phyloP scores from a whole-genome alignment of 106 monocot species.

The Triglochin maritima region DNA sequence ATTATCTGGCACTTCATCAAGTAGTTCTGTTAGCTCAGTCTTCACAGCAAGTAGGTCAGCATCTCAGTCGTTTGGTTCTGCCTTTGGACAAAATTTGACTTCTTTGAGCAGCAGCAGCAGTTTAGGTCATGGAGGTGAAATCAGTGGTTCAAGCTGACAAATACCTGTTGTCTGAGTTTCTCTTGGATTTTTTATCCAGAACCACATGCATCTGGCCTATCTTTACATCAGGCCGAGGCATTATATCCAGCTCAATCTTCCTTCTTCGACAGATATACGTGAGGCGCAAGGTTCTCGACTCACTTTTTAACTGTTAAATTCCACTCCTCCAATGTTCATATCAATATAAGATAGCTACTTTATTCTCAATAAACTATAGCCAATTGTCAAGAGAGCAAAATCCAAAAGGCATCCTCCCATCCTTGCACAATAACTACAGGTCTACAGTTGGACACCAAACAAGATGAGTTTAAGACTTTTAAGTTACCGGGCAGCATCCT shows the following conservation, averaged over 20 bases:
- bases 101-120: slow-evolving; percentile 19
- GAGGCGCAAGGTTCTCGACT: background rate
- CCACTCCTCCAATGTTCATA: slow-evolving; percentile 6
- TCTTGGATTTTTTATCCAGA: background rate
- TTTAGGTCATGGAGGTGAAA: slow-evolving; percentile 14
- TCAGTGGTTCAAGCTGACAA: slow-evolving; percentile 11
- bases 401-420: background rate
- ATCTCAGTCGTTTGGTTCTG: slow-evolving; percentile 15
- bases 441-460: background rate
- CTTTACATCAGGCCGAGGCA: background rate
- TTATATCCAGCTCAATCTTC: background rate
- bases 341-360: slow-evolving; percentile 1
- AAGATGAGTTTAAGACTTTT: background rate
- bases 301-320: background rate
- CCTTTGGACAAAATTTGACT: slow-evolving; percentile 17
- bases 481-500: background rate
- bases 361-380: slow-evolving; percentile 18
- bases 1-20: slow-evolving; percentile 20
- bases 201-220: background rate
- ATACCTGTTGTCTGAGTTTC: background rate
- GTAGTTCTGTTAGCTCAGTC: slow-evolving; percentile 31
- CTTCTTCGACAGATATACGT: background rate
- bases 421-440: slow-evolving; percentile 5
- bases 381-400: slow-evolving; percentile 5
- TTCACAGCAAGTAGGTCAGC: slow-evolving; percentile 24